Evolutionary conservation across 2,329 filamentous ascomycete genomes (phyloP).

Genomic region (Thermothelomyces thermophilus): DNA sequence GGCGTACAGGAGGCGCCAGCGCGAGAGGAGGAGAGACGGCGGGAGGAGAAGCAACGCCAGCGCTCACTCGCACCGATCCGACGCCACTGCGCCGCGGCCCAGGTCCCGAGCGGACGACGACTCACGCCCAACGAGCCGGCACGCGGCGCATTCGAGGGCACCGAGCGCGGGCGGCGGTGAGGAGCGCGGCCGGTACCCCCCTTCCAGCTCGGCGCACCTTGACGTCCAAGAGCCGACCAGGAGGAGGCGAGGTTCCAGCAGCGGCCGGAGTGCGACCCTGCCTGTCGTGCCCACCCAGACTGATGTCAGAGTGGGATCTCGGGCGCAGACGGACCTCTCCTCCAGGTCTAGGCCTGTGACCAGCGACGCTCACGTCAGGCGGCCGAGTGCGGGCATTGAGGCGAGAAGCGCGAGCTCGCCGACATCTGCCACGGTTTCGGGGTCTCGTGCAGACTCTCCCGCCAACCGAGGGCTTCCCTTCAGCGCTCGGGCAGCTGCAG

Average conservation of each 20-base stretch:
- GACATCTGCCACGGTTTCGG: constrained; percentile 22
- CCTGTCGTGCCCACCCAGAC: constrained; percentile 38
- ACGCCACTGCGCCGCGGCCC: constrained; percentile 23
- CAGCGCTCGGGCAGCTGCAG: constrained; percentile 28
- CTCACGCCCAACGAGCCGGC: constrained; percentile 28
- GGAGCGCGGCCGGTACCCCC: constrained; percentile 48
- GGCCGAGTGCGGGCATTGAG: constrained; percentile 36
- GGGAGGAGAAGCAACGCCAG: constrained; percentile 39
- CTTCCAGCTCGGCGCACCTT: constrained; percentile 40
- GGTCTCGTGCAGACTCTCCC: constrained; percentile 23
- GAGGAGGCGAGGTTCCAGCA: constrained; percentile 48
- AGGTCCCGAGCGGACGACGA: constrained; percentile 27
- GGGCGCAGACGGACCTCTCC: constrained; percentile 60
- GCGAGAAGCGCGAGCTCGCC: constrained; percentile 36
- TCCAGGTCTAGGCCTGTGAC: constrained; percentile 33
- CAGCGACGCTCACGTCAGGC: constrained; percentile 32
- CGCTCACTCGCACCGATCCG: constrained; percentile 34
- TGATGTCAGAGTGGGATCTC: constrained; percentile 43
- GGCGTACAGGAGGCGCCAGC: constrained; percentile 73
- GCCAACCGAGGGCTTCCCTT: constrained; percentile 31
- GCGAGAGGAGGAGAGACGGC: constrained; percentile 49
- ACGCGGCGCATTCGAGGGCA: constrained; percentile 41
- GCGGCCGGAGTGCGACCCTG: constrained; percentile 48
- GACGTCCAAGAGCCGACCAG: constrained; percentile 42
- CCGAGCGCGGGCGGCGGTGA: constrained; percentile 38